Evolutionary conservation across 2,329 filamentous ascomycete species (phyloP), one percentile per base, ranked within the genome.

Genomic region (Hypoxylon sp.): DNA sequence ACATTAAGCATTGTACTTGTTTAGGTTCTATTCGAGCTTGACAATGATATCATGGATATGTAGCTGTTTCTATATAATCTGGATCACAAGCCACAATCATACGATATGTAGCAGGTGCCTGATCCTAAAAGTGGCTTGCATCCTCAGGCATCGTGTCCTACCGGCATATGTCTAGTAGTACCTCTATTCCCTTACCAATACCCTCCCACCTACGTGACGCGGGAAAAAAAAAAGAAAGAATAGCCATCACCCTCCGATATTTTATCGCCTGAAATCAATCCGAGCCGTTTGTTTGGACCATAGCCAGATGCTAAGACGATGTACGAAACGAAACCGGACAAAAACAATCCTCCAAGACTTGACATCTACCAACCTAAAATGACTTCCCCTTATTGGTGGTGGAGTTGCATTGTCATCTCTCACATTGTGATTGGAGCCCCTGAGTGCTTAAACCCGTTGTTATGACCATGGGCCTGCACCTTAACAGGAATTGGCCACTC

Each of bases 371-470:
- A 19, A 41, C 37, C 37, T 41, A 19, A 7, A 5, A 41, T 6
- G n/a, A n/a, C 2, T n/a, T n/a, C 10, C n/a, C 6, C 37, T 17
- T 19, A 41, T 17, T 41, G 37, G 37, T 41, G 37, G 37, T n/a
- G n/a, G 37, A 41, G 37, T 41, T 41, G 11, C 37, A 41, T 41
- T n/a, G 37, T 41, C 37, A 41, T 13, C 37, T 19, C 37, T 10
- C 37, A 19, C n/a, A n/a, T 19, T 41, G n/a, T 19, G 37, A 41
- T 41, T 41, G 37, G 37, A 41, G n/a, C 34, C 37, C 37, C n/a
- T 41, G 11, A 17, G 37, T n/a, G 15, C 37, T 41, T 41, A 41
- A 13, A 17, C 11, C n/a, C 7, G 15, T n/a, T 41, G 37, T 19
- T 41, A 41, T 41, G 37, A n/a, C 3, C 37, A 41, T 28, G 20